Percentiles rank a stretch among this genome's conserved stretches.
phyloP scores from a whole-genome alignment of 148 eudicot species.

The Chenopodium berlandieri region DNA sequence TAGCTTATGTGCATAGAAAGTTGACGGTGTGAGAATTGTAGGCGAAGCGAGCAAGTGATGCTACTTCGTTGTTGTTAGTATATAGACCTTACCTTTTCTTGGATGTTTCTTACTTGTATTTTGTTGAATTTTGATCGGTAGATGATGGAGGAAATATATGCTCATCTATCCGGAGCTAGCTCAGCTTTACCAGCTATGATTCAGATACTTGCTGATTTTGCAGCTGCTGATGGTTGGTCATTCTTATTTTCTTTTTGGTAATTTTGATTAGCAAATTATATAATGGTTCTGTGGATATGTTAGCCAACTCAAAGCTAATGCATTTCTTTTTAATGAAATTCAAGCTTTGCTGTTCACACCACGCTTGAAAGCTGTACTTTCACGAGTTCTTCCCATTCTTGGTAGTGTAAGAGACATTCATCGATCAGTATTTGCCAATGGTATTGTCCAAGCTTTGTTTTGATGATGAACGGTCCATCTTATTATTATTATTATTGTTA shows the following conservation, averaged over 20 bases:
- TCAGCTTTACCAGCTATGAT: slow-evolving; percentile 91
- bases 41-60: not conserved
- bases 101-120: slow-evolving; percentile 11
- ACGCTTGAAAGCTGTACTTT: slow-evolving; percentile 84
- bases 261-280: not conserved
- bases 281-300: slow-evolving; percentile 4
- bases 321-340: slow-evolving; percentile 26
- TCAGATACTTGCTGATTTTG: slow-evolving; percentile 90
- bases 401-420: slow-evolving; percentile 86
- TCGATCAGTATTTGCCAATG: slow-evolving; percentile 85
- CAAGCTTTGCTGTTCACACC: slow-evolving; percentile 93
- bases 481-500: not conserved
- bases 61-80: not conserved
- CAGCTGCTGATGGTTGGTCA: slow-evolving; percentile 71
- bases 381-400: slow-evolving; percentile 82
- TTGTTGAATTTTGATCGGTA: slow-evolving; percentile 27
- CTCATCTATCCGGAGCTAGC: slow-evolving; percentile 75
- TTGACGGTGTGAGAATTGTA: not conserved
- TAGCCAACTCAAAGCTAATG: slow-evolving; percentile 23
- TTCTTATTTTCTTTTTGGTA: not conserved
- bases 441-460: slow-evolving; percentile 36
- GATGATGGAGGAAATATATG: slow-evolving; percentile 97
- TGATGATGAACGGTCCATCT: not conserved
- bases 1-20: not conserved
- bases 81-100: slow-evolving; percentile 6